Conservation (phyloP, 768 basidiomycete genomes). For the Auricularia sp. region DNA sequence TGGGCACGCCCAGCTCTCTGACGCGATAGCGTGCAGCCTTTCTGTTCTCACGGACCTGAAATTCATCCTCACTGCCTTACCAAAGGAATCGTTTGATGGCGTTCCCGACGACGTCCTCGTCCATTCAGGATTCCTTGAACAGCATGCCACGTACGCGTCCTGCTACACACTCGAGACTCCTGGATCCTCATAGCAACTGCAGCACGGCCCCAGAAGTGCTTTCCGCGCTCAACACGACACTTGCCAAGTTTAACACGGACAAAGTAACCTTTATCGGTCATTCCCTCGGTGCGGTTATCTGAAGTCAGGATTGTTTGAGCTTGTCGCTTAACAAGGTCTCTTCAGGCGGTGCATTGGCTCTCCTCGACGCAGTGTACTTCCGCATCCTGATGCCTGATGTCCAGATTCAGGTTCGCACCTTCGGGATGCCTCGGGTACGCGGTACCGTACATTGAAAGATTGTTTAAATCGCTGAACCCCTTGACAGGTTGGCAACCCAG, state of each 20-base stretch:
- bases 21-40: slow-evolving; percentile 16
- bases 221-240: slow-evolving; percentile 19
- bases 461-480: too few species aligned
- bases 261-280: slow-evolving; percentile 29
- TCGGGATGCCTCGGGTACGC: not conserved
- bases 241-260: slow-evolving; percentile 13
- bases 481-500: not conserved
- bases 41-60: slow-evolving; percentile 34
- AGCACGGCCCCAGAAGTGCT: slow-evolving; percentile 22
- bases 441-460: too few species aligned
- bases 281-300: slow-evolving; percentile 20
- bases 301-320: not conserved
- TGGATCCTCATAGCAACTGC: slow-evolving; percentile 6
- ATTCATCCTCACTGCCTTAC: slow-evolving; percentile 24
- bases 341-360: slow-evolving; percentile 26
- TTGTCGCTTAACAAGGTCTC: not conserved
- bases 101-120: slow-evolving; percentile 30
- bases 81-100: slow-evolving; percentile 41
- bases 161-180: not conserved
- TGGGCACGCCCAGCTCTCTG: not conserved
- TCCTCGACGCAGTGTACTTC: slow-evolving; percentile 32
- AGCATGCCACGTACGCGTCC: slow-evolving; percentile 33
- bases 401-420: not conserved
- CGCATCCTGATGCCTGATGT: slow-evolving; percentile 26
- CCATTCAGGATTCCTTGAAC: slow-evolving; percentile 38